phyloP scores from a whole-genome alignment of 345 rosid species.

The Boechera divaricarpa region DNA sequence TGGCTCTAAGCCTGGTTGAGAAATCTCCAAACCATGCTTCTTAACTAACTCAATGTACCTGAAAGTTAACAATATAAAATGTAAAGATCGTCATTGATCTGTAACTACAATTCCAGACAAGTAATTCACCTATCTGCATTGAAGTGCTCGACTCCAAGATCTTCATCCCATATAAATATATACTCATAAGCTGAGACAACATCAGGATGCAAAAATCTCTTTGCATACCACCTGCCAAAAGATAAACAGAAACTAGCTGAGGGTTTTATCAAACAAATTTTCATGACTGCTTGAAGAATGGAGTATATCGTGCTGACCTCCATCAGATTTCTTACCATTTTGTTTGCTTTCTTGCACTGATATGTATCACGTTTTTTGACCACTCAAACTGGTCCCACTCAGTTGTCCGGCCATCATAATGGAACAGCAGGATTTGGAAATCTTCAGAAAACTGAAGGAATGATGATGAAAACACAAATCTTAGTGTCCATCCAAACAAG shows the following conservation, averaged over 20 bases:
- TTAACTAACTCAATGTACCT: conserved; percentile 83
- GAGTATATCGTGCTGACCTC: conserved; percentile 19
- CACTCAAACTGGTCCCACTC: conserved; percentile 96
- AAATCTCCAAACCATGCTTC: conserved; percentile 90
- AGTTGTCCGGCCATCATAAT: conserved; percentile 85
- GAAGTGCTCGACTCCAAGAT: conserved; percentile 93
- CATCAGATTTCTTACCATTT: conserved; percentile 67
- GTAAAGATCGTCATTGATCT: conserved; percentile 17
- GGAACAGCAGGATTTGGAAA: conserved; percentile 85
- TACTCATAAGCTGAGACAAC: conserved; percentile 80
- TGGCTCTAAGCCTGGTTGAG: conserved; percentile 98
- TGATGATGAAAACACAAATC: conserved; percentile 36
- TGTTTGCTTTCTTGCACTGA: conserved; percentile 79
- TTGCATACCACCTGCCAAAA: conserved; percentile 87
- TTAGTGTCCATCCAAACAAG: conserved; percentile 36
- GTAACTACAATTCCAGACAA: conserved; percentile 17
- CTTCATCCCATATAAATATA: conserved; percentile 98
- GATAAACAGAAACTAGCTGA: conserved; percentile 23
- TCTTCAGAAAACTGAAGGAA: conserved; percentile 78
- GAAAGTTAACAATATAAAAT: conserved; percentile 37
- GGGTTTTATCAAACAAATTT: neutral
- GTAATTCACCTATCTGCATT: conserved; percentile 69
- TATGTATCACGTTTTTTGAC: conserved; percentile 81
- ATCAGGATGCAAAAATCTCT: conserved; percentile 98
- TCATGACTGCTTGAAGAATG: conserved; percentile 16